Base-by-base conservation (phyloP, 2,329 filamentous ascomycete genomes). In the Chaetomium olivaceum region DNA sequence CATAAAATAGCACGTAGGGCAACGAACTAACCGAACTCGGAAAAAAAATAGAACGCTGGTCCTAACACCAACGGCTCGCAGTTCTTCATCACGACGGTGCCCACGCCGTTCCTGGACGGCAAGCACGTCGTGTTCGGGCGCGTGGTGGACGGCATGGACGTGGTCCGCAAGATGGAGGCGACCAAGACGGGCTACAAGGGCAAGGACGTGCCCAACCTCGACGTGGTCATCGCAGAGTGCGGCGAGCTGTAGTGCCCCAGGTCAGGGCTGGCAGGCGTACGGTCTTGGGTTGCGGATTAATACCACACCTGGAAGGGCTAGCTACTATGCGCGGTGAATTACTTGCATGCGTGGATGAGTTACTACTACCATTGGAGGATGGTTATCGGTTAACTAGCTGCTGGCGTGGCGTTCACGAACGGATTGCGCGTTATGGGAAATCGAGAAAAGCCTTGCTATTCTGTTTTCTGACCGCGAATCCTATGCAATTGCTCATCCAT, bases 121-220 rank as follows among this genome's bases (percentile, higher is more conserved):
- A 98, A 98, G 80, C 95, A 99, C 77, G 93, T 97, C 64, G 93
- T 98, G 21, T 98, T 98, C 73, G 95, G 95, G 59, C 89, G 91
- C 76, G 94, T 98, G 1, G 83, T 92, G 54, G 91, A 93, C 50
- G 93, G 94, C 46, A 90, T 97, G 86, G 92, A 97, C 66, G 88
- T 97, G 6, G 91, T 98, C 52, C 85, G 83, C 71, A 98, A 96
- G 87, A 90, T 99, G 79, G 94, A 98, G 82, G 89, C 91, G 68
- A 95, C 92, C 36, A 90, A 94, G 77, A 95, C 91, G 11, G 91
- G 89, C 3, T 85, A 87, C 69, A 80, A 83, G 39, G 87, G 86
- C 59, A 87, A 91, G 76, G 94, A 97, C 74, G 87, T 91, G 75
- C 95, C 94, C 3, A 91, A 91, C 71, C 81, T 94, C 76, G 93